Evolutionary conservation across 2,329 filamentous ascomycete genomes (phyloP).

Genomic region (Diaporthe capsici): DNA sequence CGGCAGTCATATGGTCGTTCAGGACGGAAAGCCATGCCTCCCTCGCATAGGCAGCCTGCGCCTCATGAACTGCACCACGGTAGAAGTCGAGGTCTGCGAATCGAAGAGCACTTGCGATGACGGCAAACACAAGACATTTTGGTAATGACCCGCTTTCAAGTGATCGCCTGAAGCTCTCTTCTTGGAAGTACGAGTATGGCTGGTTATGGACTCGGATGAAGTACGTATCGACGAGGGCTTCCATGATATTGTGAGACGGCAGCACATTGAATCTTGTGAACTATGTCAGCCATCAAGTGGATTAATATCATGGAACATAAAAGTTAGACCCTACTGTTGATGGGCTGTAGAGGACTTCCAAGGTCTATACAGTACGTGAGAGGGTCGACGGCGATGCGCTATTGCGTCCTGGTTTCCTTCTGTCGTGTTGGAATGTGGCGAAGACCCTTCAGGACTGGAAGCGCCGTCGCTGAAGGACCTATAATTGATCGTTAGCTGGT

Average conservation of each 20-base stretch:
- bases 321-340: background rate
- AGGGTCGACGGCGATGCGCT: background rate
- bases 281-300: background rate
- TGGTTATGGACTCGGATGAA: slow-evolving; percentile 1
- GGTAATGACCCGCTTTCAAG: background rate
- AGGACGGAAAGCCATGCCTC: slow-evolving; percentile 15
- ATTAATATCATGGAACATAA: background rate
- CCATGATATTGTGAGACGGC: slow-evolving; percentile 3
- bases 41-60: background rate
- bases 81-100: slow-evolving; percentile 4
- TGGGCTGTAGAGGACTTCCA: background rate
- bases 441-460: background rate
- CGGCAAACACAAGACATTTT: background rate
- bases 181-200: slow-evolving; percentile 1
- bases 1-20: slow-evolving; percentile 6
- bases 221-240: slow-evolving; percentile 3
- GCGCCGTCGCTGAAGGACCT: background rate
- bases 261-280: background rate
- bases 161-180: background rate
- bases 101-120: background rate
- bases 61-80: background rate
- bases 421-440: background rate
- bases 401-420: background rate
- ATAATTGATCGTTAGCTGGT: background rate
- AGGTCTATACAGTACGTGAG: background rate